Percentiles rank a stretch among this genome's conserved stretches.
Conservation (phyloP, 352 stramenopile genomes). For the Poterioochromonas sp. region DNA sequence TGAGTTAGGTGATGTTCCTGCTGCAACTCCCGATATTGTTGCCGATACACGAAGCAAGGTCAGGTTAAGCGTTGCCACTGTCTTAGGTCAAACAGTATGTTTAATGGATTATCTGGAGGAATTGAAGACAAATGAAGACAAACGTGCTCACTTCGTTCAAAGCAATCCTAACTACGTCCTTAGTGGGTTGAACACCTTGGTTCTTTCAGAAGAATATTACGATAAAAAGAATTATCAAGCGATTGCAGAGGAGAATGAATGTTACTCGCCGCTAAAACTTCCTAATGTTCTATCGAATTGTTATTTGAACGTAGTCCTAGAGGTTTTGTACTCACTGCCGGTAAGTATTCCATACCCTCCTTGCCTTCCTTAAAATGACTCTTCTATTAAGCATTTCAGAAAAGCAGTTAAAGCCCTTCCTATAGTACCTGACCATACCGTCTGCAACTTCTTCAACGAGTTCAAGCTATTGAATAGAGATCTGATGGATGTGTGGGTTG, state of each 20-base stretch:
- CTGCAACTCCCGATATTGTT: constrained; percentile 30
- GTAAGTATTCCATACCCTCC: constrained; percentile 30
- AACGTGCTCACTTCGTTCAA: constrained; percentile 30
- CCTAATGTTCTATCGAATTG: constrained; percentile 31
- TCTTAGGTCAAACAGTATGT: constrained; percentile 31
- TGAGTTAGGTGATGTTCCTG: constrained; percentile 30
- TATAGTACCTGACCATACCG: constrained; percentile 30
- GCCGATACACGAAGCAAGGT: constrained; percentile 29
- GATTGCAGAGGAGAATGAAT: constrained; percentile 30
- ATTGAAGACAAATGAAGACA: constrained; percentile 31
- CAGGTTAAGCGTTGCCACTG: constrained; percentile 29
- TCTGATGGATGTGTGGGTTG: constrained; percentile 29
- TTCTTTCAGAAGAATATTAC: constrained; percentile 32
- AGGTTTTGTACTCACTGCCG: constrained; percentile 29
- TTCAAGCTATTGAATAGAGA: constrained; percentile 31
- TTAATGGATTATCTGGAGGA: constrained; percentile 31
- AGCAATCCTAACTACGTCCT: constrained; percentile 30
- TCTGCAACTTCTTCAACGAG: constrained; percentile 30
- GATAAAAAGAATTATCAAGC: constrained; percentile 32
- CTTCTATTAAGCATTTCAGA: constrained; percentile 31
- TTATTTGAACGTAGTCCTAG: constrained; percentile 31
- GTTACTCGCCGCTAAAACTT: constrained; percentile 30
- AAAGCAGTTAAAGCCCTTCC: constrained; percentile 30
- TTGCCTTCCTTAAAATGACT: constrained; percentile 31
- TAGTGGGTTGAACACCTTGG: constrained; percentile 29